Evolutionary conservation across 1,139 yeast genomes (phyloP), one percentile per base, ranked within the genome.

Genomic region (Zygosaccharomyces pseudobailii): DNA sequence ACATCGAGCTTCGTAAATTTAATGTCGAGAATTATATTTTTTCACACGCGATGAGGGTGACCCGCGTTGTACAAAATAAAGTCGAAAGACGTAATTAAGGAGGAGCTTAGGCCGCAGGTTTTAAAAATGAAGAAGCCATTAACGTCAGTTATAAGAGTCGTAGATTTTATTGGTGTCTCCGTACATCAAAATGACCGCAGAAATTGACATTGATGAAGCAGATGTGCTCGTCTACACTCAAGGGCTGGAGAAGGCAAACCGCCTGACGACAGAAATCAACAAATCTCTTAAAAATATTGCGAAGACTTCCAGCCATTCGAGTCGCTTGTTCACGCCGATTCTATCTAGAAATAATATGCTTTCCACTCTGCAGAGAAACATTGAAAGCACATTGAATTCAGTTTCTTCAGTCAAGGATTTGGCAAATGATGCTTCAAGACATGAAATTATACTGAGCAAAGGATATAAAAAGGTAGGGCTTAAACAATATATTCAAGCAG

Each of bases 221-320:
- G 96, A 88, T 57, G 82, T 87, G 42, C 82, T 88, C 3, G 89
- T 89, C 7, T 73, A 89, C 36, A 86, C 86, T 49, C 94, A 86
- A 59, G 84, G 86, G 48, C 71, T 89, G 31, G 67, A 74, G 43
- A 76, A 78, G 49, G 79, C 89, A 5, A 76, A 76, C 40, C 75
- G 73, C 19, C 66, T 88, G 34, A 78, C 89, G 24, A 65, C 68
- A 3, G 70, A 76, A 42, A 81, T 89, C 47, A 73, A 80, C 17
- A 66, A 70, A 33, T 80, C 88, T 1, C 69, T 89, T 33, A 68
- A 67, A 39, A 73, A 70, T 42, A 77, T 89, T 40, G 76, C 87
- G 3, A 66, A 65, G 28, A 79, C 80, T 43, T 78, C 95, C 3
- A 67, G 74, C 36, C 75, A 76, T 32, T 87, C 95, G 0, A 81